These are phyloP conservation scores for Rhodotorula paludigena DNA, from an alignment of 768 basidiomycete genomes.

Conservation along the genomic window DNA sequence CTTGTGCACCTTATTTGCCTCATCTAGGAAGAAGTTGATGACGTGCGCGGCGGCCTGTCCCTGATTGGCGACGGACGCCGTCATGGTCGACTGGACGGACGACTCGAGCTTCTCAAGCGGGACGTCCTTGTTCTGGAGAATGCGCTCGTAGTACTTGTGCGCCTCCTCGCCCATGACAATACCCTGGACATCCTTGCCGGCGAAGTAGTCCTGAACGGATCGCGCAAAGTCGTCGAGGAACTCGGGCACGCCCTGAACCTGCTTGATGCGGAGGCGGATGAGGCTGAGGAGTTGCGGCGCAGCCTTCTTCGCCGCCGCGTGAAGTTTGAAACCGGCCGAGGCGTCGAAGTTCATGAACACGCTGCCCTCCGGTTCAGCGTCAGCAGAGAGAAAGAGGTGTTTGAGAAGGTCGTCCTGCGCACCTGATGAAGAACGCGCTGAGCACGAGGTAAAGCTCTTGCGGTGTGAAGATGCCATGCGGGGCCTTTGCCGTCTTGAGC, in stretches of 20 bases:
- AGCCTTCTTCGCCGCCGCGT: slow-evolving; percentile 11
- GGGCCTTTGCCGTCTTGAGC: slow-evolving; percentile 20
- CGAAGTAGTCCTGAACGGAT: background rate
- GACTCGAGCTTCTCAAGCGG: slow-evolving; percentile 1
- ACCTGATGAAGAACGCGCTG: slow-evolving; percentile 11
- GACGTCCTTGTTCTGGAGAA: background rate
- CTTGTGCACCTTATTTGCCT: background rate
- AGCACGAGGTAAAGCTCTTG: slow-evolving; percentile 22
- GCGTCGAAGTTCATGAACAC: slow-evolving; percentile 16
- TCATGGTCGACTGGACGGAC: background rate
- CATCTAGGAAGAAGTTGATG: slow-evolving; percentile 22
- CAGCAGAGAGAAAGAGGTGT: background rate
- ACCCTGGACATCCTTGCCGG: background rate
- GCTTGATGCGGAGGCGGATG: slow-evolving; percentile 15
- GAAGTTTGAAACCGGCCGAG: slow-evolving; percentile 14
- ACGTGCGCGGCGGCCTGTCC: background rate
- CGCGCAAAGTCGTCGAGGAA: background rate
- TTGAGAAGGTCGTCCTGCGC: slow-evolving; percentile 9
- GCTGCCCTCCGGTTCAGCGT: too few relatives aligned
- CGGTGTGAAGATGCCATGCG: slow-evolving; percentile 23
- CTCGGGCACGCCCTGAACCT: slow-evolving; percentile 9
- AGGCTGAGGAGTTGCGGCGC: background rate
- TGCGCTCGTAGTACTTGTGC: background rate
- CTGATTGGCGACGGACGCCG: background rate
- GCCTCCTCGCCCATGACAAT: background rate